Base-by-base conservation (phyloP, 192 early-diverging fungal genomes). In the Oehlia diaphana region DNA sequence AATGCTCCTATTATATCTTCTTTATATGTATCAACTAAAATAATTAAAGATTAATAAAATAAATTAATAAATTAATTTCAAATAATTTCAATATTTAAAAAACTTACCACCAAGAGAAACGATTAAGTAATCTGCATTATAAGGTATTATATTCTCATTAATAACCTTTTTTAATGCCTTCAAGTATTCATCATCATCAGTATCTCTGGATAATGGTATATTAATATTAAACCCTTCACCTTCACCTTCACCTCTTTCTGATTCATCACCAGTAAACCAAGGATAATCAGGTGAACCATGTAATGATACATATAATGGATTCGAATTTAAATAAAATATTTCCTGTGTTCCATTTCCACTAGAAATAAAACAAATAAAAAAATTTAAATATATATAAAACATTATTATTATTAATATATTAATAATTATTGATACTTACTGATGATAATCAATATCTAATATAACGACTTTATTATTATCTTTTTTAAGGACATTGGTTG, bases 211-310 rank as follows among this genome's bases (percentile, higher is more conserved):
- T 31, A 93, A 79, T 12, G 92, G 91, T 28, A 92, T 78, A 81
- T 93, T 93, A 47, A 93, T 80, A 72, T 92, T 93, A 78, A 86
- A 93, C 10, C 91, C 92, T 81, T 85, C 42, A 8, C 92, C 92
- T n/a, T 88, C 84, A 1, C 89, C 90, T 61, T 82, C 76, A 9
- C 92, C 92, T 31, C 28, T 83, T 63, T 94, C 92, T 1, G 82
- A 63, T 1, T 42, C 87, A 21, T 83, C 71, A 16, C 92, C 92
- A 72, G 86, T 90, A 74, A 89, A 93, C 79, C 87, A 91, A 10
- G 92, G 92, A 79, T 92, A 93, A 33, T 90, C 91, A 3, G 85
- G 80, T 10, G 37, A 65, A 9, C 84, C 89, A 79, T 93, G 92
- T 0, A 93, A 73, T 28, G 91, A 92, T 6, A 88, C 86, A 47